Percentiles rank a stretch among this genome's conserved stretches.
phyloP scores from a whole-genome alignment of 345 rosid species.

The Syzygium jambos region DNA sequence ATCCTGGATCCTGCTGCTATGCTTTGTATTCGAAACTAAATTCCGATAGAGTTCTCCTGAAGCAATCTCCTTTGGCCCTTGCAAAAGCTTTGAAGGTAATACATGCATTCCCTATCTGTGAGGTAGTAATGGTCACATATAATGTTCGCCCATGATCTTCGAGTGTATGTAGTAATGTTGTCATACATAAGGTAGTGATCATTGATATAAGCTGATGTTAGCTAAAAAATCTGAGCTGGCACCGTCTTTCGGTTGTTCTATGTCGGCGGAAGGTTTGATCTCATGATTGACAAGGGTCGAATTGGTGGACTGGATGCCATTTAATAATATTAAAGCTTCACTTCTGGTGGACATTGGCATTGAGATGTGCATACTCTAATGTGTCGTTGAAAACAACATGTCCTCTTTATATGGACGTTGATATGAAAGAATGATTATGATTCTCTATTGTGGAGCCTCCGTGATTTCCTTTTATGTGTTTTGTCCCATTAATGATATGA shows the following conservation, averaged over 20 bases:
- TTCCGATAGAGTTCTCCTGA: conserved; percentile 54
- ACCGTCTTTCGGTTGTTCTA: not conserved
- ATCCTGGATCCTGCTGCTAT: conserved; percentile 79
- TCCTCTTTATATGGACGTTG: not conserved
- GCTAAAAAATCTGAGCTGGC: not conserved
- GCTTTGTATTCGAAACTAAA: conserved; percentile 75
- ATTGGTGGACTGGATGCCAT: not conserved
- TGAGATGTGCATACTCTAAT: not conserved
- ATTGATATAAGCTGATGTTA: not conserved
- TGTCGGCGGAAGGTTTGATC: not conserved
- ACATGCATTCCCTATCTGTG: not conserved
- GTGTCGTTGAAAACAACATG: not conserved
- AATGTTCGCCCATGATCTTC: not conserved
- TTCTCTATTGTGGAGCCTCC: not conserved
- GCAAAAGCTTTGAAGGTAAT: conserved; percentile 91
- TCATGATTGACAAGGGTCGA: not conserved
- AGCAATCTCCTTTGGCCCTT: conserved; percentile 87
- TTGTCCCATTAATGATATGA: not conserved
- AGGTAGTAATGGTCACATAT: not conserved
- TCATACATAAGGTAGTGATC: not conserved
- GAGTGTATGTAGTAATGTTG: not conserved
- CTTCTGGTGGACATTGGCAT: not conserved
- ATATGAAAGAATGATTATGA: not conserved
- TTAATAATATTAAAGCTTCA: not conserved
- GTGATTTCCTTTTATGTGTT: not conserved